phyloP scores from a whole-genome alignment of 2,329 filamentous ascomycete genomes.

The Colletotrichum chlorophyti region DNA sequence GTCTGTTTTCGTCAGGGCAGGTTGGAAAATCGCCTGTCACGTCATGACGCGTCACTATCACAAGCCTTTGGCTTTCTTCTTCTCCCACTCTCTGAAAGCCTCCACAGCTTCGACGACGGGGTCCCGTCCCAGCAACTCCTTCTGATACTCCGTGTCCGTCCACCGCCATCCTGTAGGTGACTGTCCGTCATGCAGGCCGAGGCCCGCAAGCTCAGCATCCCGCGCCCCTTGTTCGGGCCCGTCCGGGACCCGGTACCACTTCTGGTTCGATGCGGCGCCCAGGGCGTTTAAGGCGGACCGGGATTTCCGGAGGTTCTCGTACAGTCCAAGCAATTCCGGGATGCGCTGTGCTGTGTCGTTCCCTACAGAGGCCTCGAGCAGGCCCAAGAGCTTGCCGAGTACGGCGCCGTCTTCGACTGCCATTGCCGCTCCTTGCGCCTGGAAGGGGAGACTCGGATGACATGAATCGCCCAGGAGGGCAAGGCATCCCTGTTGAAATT shows the following conservation, averaged over 20 bases:
- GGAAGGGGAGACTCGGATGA: conserved; percentile 32
- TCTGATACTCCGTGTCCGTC: not conserved
- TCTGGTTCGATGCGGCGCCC: conserved; percentile 6
- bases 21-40: too few species aligned
- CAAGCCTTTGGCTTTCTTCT: not conserved
- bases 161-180: conserved; percentile 7
- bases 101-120: not conserved
- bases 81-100: not conserved
- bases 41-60: not conserved
- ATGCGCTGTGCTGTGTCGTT: not conserved
- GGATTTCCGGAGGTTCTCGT: not conserved
- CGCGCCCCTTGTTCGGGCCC: conserved; percentile 16
- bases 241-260: conserved; percentile 19
- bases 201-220: conserved; percentile 10
- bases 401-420: conserved; percentile 34
- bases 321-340: not conserved
- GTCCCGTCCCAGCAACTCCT: not conserved
- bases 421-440: conserved; percentile 36
- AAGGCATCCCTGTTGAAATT: conserved; percentile 10
- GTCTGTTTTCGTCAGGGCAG: too few species aligned
- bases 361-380: not conserved
- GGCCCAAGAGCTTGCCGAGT: conserved; percentile 36
- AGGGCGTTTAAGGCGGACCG: conserved; percentile 2
- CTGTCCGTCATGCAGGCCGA: not conserved
- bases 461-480: conserved; percentile 28